These are phyloP conservation scores for Zygotorulaspora danielsina DNA, from an alignment of 805 yeast genomes.

Conservation along the genomic window DNA sequence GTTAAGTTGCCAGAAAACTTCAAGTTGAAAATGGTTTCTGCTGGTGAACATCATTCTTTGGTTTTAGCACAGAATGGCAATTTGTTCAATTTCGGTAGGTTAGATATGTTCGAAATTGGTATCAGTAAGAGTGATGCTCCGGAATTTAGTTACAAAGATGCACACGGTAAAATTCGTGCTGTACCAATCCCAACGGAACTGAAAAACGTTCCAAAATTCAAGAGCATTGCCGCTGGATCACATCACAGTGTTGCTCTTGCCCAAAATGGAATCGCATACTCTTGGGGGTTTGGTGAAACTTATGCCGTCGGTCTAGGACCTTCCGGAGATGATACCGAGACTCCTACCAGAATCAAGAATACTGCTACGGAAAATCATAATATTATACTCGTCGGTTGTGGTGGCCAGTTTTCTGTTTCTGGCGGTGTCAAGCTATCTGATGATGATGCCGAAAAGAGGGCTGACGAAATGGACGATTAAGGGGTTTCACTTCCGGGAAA, in stretches of 20 bases:
- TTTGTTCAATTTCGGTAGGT: constrained; percentile 82
- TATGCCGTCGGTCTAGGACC: constrained; percentile 96
- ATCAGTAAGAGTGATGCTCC: constrained; percentile 65
- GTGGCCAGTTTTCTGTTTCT: constrained; percentile 92
- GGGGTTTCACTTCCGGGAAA: constrained; percentile 22
- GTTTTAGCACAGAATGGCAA: constrained; percentile 71
- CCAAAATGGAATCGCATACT: constrained; percentile 74
- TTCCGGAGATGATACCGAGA: constrained; percentile 75
- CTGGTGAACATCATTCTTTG: constrained; percentile 92
- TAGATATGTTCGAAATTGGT: constrained; percentile 92
- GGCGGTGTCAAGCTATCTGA: constrained; percentile 59
- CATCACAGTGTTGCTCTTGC: constrained; percentile 90
- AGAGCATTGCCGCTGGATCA: constrained; percentile 72
- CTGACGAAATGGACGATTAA: constrained; percentile 50
- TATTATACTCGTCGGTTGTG: constrained; percentile 76
- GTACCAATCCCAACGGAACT: constrained; percentile 81
- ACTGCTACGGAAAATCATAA: constrained; percentile 85
- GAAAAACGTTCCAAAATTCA: constrained; percentile 51
- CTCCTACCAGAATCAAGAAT: constrained; percentile 85
- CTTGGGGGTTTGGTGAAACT: constrained; percentile 99
- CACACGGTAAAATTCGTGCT: constrained; percentile 73
- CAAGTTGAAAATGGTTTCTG: constrained; percentile 59
- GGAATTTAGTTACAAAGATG: constrained; percentile 66
- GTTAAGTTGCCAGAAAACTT: constrained; percentile 61
- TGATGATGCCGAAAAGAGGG: constrained; percentile 42